Base-by-base conservation (phyloP, 1,284 basidiomycete species). In the Xerocomus nothofagi region DNA sequence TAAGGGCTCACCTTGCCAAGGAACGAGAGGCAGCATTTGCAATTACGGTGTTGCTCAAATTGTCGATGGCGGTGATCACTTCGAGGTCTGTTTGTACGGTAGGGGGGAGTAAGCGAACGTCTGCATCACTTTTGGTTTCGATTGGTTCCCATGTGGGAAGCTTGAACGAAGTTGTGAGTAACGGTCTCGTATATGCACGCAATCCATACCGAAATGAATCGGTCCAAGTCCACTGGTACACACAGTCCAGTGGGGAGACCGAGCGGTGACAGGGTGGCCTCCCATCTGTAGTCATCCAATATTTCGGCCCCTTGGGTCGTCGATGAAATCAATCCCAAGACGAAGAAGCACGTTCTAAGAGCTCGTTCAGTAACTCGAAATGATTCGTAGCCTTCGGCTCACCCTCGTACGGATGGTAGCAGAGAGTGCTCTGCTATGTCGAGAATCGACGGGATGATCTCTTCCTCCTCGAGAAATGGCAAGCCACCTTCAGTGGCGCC, bases 321-420 rank as follows among this genome's bases (percentile, higher is more conserved):
- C 1, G 81, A 82, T 1, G 90, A 86, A 44, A 93, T 80, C 32
- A 93, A 75, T 0, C 95, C 95, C 8, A 99, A 76, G 5, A 96
- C 91, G 62, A 94, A 98, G 75, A 96, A 99, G 63, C 93, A 97
- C 2, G 97, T 98, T 6, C 94, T 96, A 57, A 4, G 11, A 46
- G 39, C 29, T 51, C 27, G 38, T 33, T 53, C 38, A 60, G 57
- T 40, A 11, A 43, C 38, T 38, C 21, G 12, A 41, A 17, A 14
- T 6, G 14, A 40, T 21, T 3, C 4, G 3, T 5, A 10, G 29
- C 20, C n/a, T 21, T 43, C 6, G 10, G 62, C 88, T 61, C 62
- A 96, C 94, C 97, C 97, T 74, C 93, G 79, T 17, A 99, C 84
- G 6, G 95, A 97, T 34, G 97, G 81, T 46, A 98, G 88, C 1